Evolutionary conservation across 1,284 basidiomycete genomes (phyloP).

Genomic region (Anthracocystis panici-leucophaei): DNA sequence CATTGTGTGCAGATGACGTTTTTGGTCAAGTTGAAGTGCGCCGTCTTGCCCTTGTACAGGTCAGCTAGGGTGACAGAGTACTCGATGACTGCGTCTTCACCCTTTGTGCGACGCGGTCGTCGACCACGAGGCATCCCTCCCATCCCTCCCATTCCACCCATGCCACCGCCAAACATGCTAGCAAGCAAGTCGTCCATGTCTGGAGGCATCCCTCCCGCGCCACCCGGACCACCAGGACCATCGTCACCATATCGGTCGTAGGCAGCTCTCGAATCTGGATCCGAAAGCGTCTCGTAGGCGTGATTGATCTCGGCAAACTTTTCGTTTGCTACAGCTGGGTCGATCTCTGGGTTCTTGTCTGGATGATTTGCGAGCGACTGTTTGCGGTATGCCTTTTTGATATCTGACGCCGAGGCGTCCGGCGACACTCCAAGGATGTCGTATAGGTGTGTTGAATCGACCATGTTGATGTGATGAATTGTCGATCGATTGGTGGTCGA

Average conservation of each 20-base stretch:
- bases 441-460: slow-evolving; percentile 57
- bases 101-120: slow-evolving; percentile 65
- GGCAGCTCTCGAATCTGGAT: slow-evolving; percentile 57
- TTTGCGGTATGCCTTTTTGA: slow-evolving; percentile 78
- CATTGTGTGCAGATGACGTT: slow-evolving; percentile 83
- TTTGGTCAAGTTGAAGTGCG: slow-evolving; percentile 89
- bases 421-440: slow-evolving; percentile 76
- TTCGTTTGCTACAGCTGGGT: slow-evolving; percentile 56
- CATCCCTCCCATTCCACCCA: slow-evolving; percentile 57
- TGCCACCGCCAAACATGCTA: slow-evolving; percentile 61
- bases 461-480: slow-evolving; percentile 17
- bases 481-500: not conserved
- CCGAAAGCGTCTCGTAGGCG: slow-evolving; percentile 66
- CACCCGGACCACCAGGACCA: slow-evolving; percentile 38
- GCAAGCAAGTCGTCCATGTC: slow-evolving; percentile 63
- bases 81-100: slow-evolving; percentile 73
- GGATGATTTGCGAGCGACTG: slow-evolving; percentile 65
- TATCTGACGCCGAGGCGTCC: slow-evolving; percentile 83
- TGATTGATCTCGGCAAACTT: slow-evolving; percentile 66
- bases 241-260: slow-evolving; percentile 66
- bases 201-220: slow-evolving; percentile 46
- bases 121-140: slow-evolving; percentile 70
- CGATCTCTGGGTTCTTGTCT: slow-evolving; percentile 65
- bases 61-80: slow-evolving; percentile 92
- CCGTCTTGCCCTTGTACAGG: slow-evolving; percentile 88